Evolutionary conservation across 2,329 filamentous ascomycete species (phyloP).

Genomic region (Cryphonectria parasitica): DNA sequence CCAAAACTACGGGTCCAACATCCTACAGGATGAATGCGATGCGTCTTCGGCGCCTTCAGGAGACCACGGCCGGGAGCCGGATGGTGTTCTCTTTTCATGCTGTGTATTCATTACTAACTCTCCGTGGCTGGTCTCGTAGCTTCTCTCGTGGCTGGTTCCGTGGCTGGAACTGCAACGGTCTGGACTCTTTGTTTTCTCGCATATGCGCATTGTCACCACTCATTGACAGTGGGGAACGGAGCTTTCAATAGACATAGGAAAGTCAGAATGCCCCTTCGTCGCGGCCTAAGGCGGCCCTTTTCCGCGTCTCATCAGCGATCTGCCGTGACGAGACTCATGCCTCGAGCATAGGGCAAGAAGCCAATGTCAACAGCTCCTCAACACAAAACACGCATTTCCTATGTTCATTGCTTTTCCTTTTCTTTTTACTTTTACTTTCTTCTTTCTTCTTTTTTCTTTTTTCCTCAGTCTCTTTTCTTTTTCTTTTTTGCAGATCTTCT

Average conservation of each 20-base stretch:
- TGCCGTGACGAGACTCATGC: not conserved
- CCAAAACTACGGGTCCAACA: not conserved
- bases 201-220: not conserved
- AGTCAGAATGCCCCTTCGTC: not conserved
- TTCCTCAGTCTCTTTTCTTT: too few species aligned
- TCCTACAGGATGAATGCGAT: not conserved
- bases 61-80: not conserved
- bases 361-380: not conserved
- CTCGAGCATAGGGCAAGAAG: not conserved
- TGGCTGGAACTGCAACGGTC: not conserved
- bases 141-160: not conserved
- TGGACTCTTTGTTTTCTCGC: not conserved
- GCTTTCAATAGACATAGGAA: not conserved
- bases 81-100: too few species aligned
- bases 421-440: too few species aligned
- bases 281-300: not conserved
- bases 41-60: not conserved
- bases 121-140: not conserved
- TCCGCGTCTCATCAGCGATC: not conserved
- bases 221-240: not conserved
- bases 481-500: too few species aligned
- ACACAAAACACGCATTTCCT: not conserved
- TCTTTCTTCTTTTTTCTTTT: too few species aligned
- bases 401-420: too few species aligned
- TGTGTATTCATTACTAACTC: not conserved